These are phyloP conservation scores for Neonectria faginata DNA, from an alignment of 2,329 filamentous ascomycete species.

Conservation along the genomic window DNA sequence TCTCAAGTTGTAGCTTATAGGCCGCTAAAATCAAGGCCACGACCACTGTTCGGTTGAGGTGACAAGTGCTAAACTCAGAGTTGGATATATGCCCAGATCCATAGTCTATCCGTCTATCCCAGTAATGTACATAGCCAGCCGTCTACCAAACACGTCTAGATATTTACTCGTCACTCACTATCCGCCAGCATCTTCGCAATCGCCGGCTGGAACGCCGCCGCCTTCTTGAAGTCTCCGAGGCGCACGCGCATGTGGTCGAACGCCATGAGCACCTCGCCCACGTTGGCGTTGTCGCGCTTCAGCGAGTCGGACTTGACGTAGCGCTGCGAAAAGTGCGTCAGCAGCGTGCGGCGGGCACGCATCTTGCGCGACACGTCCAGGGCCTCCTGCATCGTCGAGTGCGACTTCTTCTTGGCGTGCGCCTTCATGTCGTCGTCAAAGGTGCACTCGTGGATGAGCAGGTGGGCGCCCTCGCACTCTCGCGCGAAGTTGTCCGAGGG, in stretches of 20 bases:
- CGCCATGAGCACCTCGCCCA: constrained; percentile 70
- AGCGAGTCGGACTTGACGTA: constrained; percentile 75
- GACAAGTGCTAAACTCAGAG: not conserved
- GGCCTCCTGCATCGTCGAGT: constrained; percentile 89
- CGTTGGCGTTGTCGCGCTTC: constrained; percentile 49
- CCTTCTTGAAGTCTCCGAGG: constrained; percentile 75
- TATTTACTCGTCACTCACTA: constrained; percentile 29
- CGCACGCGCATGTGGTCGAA: constrained; percentile 84
- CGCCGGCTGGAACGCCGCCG: constrained; percentile 56
- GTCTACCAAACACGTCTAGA: not conserved
- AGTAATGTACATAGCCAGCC: constrained; percentile 21
- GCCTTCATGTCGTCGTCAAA: constrained; percentile 86
- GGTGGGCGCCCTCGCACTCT: constrained; percentile 79
- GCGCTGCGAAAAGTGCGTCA: constrained; percentile 96
- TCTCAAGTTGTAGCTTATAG: too few relatives aligned
- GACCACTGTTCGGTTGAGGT: too few relatives aligned
- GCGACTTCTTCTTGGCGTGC: constrained; percentile 88
- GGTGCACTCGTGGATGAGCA: constrained; percentile 95
- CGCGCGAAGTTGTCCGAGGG: constrained; percentile 76
- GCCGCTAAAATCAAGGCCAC: too few relatives aligned
- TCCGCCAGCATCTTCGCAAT: constrained; percentile 39
- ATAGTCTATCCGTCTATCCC: not conserved
- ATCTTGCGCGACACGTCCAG: constrained; percentile 81
- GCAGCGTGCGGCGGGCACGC: constrained; percentile 80
- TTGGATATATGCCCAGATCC: not conserved